Conservation (phyloP, 768 basidiomycete genomes). For the Leucosporidium yakuticum region DNA sequence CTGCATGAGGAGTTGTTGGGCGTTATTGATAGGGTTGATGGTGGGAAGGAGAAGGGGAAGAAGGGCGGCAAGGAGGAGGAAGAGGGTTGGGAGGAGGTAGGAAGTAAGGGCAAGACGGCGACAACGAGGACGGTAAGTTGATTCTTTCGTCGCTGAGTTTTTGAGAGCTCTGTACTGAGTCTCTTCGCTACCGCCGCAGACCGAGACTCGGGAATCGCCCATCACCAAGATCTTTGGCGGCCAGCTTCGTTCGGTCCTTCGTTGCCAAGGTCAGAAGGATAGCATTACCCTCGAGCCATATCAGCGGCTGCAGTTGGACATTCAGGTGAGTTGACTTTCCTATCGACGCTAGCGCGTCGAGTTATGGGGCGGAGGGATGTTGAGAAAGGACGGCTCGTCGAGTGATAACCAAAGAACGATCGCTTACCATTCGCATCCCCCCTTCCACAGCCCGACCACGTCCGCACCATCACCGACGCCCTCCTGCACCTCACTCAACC, state of each 20-base stretch:
- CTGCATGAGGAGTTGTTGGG: conserved; percentile 82
- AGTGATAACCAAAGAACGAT: too few relatives aligned
- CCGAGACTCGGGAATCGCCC: conserved; percentile 72
- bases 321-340: conserved; percentile 54
- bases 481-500: conserved; percentile 69
- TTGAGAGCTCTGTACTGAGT: not conserved
- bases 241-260: conserved; percentile 76
- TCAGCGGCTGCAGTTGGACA: conserved; percentile 80
- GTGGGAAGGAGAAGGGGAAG: conserved; percentile 6
- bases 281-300: conserved; percentile 86
- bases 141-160: not conserved
- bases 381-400: too few relatives aligned
- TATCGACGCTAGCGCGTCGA: too few relatives aligned
- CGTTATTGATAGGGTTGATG: conserved; percentile 25
- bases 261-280: conserved; percentile 71
- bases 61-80: conserved; percentile 2
- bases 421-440: too few relatives aligned
- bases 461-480: conserved; percentile 76
- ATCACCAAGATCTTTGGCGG: conserved; percentile 91
- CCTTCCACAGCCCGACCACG: conserved; percentile 56
- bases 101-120: conserved; percentile 72
- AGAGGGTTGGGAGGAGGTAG: conserved; percentile 75
- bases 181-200: conserved; percentile 47
- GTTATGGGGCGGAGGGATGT: too few relatives aligned
- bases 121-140: conserved; percentile 68